Evolutionary conservation across 1,284 basidiomycete genomes (phyloP).

Genomic region (Tylopilus sp.): DNA sequence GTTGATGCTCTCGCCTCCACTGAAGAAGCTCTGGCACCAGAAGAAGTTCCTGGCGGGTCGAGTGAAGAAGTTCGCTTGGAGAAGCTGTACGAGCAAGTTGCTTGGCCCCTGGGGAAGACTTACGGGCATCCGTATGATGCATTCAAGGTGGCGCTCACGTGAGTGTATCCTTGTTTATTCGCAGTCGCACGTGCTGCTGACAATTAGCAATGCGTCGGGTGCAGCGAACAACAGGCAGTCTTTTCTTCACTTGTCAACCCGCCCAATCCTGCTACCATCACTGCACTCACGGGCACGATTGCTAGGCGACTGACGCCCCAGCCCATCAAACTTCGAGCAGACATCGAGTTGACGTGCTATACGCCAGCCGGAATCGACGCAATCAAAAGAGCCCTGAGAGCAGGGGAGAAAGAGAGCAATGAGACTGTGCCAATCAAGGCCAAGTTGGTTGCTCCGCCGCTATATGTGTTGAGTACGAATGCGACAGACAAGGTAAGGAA

Average conservation of each 20-base stretch:
- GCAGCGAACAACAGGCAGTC: constrained; percentile 85
- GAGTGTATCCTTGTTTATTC: constrained; percentile 33
- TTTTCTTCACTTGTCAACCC: constrained; percentile 69
- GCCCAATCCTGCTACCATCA: constrained; percentile 58
- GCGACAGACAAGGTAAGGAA: constrained; percentile 85
- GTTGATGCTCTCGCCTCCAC: constrained; percentile 33
- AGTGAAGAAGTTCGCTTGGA: constrained; percentile 77
- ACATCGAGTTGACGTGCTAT: constrained; percentile 97
- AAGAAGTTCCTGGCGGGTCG: constrained; percentile 40
- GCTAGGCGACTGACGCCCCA: constrained; percentile 95
- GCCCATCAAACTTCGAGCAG: constrained; percentile 97
- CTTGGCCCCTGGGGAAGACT: constrained; percentile 90
- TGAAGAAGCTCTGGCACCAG: constrained; percentile 13
- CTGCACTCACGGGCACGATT: constrained; percentile 81
- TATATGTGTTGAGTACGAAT: constrained; percentile 95
- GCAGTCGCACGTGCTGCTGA: not conserved
- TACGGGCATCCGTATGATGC: constrained; percentile 98
- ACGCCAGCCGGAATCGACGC: constrained; percentile 97
- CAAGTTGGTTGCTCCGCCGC: constrained; percentile 92
- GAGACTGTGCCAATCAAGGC: constrained; percentile 96
- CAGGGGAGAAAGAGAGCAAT: constrained; percentile 85
- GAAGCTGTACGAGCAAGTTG: constrained; percentile 85
- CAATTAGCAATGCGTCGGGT: not conserved
- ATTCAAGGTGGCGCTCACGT: constrained; percentile 95
- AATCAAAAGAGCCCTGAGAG: constrained; percentile 88